Percentiles rank a stretch among this genome's conserved stretches.
Conservation (phyloP, 306 rosid genomes). For the Biancaea sappan region DNA sequence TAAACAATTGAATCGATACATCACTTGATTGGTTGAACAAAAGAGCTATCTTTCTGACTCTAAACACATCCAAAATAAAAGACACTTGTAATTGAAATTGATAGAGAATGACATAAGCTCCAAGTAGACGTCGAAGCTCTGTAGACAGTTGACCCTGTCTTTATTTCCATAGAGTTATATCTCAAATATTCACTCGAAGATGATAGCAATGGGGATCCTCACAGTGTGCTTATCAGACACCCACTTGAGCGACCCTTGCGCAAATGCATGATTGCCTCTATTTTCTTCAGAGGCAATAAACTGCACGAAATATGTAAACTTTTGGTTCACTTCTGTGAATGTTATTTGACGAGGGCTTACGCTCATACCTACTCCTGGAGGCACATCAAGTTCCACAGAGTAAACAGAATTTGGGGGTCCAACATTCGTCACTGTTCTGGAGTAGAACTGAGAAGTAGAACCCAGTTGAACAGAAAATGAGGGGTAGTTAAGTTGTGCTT, state of each 20-base stretch:
- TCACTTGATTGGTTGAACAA: not conserved
- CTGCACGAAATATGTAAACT: conserved; percentile 29
- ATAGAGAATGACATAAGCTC: not conserved
- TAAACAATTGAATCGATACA: no score
- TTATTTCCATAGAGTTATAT: conserved; percentile 24
- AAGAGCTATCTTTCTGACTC: not conserved
- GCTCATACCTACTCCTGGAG: conserved; percentile 32
- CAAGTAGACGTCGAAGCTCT: not conserved
- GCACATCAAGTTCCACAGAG: conserved; percentile 24
- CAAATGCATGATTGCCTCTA: conserved; percentile 5
- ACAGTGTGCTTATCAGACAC: conserved; percentile 46
- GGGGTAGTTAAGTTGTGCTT: conserved; percentile 58
- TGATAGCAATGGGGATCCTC: conserved; percentile 44
- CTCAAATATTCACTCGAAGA: conserved; percentile 31
- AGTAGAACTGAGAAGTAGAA: conserved; percentile 36
- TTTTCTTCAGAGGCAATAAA: conserved; percentile 31
- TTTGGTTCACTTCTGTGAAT: conserved; percentile 50
- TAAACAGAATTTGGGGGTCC: conserved; percentile 47
- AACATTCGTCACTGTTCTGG: conserved; percentile 55
- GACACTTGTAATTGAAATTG: not conserved
- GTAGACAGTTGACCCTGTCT: not conserved
- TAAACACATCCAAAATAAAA: not conserved
- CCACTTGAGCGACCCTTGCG: conserved; percentile 57
- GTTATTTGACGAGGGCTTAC: conserved; percentile 35
- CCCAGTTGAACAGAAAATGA: conserved; percentile 45